Evolutionary conservation across 768 basidiomycete species (phyloP).

Genomic region (Kwoniella pini): DNA sequence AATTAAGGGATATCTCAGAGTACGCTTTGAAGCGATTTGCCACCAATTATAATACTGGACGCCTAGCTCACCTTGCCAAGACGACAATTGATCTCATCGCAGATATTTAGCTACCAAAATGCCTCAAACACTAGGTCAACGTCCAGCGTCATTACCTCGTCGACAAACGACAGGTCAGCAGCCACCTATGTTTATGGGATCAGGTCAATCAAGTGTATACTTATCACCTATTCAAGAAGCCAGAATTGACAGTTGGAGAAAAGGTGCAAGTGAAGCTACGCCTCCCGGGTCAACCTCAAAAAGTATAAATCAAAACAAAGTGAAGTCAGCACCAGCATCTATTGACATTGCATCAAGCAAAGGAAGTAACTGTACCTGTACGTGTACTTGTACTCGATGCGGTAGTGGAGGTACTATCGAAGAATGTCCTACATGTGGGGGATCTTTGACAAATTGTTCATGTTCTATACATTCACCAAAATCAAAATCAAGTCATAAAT

Average conservation of each 20-base stretch:
- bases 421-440: slow-evolving; percentile 8
- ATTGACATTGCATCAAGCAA: slow-evolving; percentile 4
- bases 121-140: not conserved
- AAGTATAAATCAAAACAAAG: not conserved
- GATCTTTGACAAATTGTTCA: slow-evolving; percentile 2
- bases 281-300: not conserved
- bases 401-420: not conserved
- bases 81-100: too few relatives aligned
- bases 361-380: slow-evolving; percentile 6
- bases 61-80: too few relatives aligned
- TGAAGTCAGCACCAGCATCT: slow-evolving; percentile 15
- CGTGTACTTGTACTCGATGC: slow-evolving; percentile 10
- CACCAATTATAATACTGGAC: too few relatives aligned
- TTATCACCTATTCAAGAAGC: slow-evolving; percentile 18
- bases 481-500: slow-evolving; percentile 6
- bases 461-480: slow-evolving; percentile 5
- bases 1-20: too few relatives aligned
- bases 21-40: too few relatives aligned
- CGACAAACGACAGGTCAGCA: slow-evolving; percentile 5
- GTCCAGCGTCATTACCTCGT: not conserved
- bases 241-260: slow-evolving; percentile 8
- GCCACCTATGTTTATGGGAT: slow-evolving; percentile 1
- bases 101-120: not conserved
- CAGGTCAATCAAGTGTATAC: slow-evolving; percentile 11
- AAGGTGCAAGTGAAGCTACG: slow-evolving; percentile 3